Evolutionary conservation across 495 filamentous ascomycete genomes (phyloP).

Genomic region (Penicillium ucsense): DNA sequence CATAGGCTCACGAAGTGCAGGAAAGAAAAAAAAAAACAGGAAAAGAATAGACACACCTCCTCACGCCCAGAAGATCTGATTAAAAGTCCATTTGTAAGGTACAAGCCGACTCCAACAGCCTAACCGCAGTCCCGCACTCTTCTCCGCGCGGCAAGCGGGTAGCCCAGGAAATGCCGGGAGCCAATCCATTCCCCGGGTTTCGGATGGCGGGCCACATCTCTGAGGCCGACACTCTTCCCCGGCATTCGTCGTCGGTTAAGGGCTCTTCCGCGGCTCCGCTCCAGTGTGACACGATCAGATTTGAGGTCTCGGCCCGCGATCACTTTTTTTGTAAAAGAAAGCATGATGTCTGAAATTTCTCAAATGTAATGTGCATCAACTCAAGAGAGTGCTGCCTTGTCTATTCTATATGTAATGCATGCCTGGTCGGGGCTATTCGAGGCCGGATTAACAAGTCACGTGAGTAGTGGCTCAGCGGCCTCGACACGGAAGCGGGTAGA

Average conservation of each 20-base stretch:
- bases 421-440: no score
- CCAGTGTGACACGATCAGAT: constrained; percentile 2
- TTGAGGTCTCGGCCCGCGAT: no score
- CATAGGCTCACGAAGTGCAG: not conserved
- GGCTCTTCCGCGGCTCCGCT: constrained; percentile 20
- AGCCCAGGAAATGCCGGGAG: constrained; percentile 20
- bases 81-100: no score
- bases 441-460: no score
- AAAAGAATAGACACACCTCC: not conserved
- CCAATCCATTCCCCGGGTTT: constrained; percentile 20
- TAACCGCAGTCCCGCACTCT: constrained; percentile 2
- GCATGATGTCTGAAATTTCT: no score
- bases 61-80: no score
- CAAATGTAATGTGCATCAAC: no score
- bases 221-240: constrained; percentile 6
- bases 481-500: no score
- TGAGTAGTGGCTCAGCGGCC: no score
- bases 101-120: not conserved
- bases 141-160: constrained; percentile 7
- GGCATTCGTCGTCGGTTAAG: constrained; percentile 40
- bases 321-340: no score
- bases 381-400: no score
- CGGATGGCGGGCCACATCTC: constrained; percentile 15
- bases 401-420: no score
- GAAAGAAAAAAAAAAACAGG: not conserved